These are phyloP conservation scores for Talaromyces sp. DNA, from an alignment of 2,329 filamentous ascomycete genomes.

Conservation along the genomic window DNA sequence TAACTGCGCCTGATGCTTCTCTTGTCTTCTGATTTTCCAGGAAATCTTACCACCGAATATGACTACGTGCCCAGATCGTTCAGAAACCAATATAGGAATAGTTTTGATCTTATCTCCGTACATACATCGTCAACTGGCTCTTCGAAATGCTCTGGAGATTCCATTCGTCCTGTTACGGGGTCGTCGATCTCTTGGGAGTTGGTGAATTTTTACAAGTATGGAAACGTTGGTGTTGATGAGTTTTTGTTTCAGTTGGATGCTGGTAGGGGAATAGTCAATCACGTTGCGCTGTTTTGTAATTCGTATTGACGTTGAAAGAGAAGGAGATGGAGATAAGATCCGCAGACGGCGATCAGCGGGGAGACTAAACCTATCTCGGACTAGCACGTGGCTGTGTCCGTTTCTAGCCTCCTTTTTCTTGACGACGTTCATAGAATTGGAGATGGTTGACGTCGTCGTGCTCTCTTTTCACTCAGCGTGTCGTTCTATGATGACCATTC, in stretches of 20 bases:
- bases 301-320: no score
- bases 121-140: background rate
- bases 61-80: no score
- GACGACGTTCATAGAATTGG: background rate
- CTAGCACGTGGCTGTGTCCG: background rate
- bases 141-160: background rate
- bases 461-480: background rate
- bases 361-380: background rate
- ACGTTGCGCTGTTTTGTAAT: no score
- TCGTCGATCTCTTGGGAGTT: slow-evolving; percentile 18
- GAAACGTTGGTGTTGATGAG: slow-evolving; percentile 20
- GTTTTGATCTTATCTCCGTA: background rate
- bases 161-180: slow-evolving; percentile 22
- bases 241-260: slow-evolving; percentile 19
- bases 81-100: background rate
- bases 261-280: no score
- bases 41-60: background rate
- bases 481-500: background rate
- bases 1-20: background rate
- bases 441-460: background rate
- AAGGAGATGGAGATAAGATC: background rate
- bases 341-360: background rate
- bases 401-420: background rate
- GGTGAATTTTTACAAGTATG: slow-evolving; percentile 18
- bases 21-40: background rate